Evolutionary conservation across 306 rosid species (phyloP).

Genomic region (Pterocarpus santalinus): DNA sequence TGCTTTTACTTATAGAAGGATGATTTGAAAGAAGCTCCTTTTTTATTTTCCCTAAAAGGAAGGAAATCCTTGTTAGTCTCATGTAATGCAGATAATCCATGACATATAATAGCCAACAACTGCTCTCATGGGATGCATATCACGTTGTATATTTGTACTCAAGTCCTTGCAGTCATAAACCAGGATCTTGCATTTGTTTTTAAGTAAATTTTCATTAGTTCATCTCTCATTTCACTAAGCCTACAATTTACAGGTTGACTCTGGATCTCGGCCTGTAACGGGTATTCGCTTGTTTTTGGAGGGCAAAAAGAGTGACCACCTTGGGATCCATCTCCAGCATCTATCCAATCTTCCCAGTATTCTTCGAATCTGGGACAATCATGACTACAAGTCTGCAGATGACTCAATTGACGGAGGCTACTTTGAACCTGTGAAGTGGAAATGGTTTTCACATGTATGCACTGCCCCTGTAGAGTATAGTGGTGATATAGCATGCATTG

Average conservation of each 20-base stretch:
- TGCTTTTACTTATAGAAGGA: no score
- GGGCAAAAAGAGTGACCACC: constrained; percentile 67
- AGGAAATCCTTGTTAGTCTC: no score
- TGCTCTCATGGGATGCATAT: background rate
- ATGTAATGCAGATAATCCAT: no score
- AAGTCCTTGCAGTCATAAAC: background rate
- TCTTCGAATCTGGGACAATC: constrained; percentile 54
- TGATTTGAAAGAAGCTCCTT: no score
- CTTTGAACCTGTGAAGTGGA: constrained; percentile 69
- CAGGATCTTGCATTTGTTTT: background rate
- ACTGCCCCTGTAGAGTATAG: constrained; percentile 65
- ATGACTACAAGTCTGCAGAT: constrained; percentile 43
- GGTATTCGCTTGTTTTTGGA: constrained; percentile 73
- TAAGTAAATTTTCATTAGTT: background rate
- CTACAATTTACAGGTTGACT: constrained; percentile 60
- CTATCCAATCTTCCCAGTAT: constrained; percentile 63
- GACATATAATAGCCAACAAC: no score
- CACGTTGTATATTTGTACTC: background rate
- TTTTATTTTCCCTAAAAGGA: no score
- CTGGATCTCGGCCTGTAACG: constrained; percentile 67
- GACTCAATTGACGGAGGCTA: constrained; percentile 57
- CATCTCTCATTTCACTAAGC: background rate
- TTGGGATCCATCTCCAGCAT: constrained; percentile 79
- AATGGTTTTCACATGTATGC: constrained; percentile 68
- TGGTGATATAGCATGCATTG: constrained; percentile 59